Evolutionary conservation across 2,329 filamentous ascomycete species (phyloP).

Genomic region (Cordyceps cateniannulata): DNA sequence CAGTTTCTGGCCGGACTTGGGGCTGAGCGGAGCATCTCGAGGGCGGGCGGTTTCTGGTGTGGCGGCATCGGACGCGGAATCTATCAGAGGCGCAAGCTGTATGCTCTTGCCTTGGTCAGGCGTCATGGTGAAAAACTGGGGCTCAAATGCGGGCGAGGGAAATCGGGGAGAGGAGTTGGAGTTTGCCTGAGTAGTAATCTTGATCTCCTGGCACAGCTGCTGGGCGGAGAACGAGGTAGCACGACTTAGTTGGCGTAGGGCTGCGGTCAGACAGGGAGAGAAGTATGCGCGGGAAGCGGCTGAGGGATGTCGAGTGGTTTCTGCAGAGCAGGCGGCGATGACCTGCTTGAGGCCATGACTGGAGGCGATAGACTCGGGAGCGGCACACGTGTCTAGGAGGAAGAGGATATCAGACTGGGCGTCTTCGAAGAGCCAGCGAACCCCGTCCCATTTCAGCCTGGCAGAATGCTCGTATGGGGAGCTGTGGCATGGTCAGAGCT

Average conservation of each 20-base stretch:
- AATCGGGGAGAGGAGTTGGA: conserved; percentile 35
- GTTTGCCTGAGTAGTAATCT: conserved; percentile 32
- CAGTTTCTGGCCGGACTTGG: conserved; percentile 45
- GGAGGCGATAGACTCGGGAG: conserved; percentile 43
- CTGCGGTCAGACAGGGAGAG: conserved; percentile 49
- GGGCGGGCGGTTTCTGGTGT: not conserved
- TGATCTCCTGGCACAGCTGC: conserved; percentile 50
- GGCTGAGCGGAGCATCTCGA: conserved; percentile 34
- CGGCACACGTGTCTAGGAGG: conserved; percentile 54
- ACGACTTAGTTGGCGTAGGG: conserved; percentile 47
- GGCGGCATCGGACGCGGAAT: not conserved
- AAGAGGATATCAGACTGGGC: conserved; percentile 57
- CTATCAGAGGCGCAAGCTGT: conserved; percentile 42
- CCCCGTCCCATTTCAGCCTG: conserved; percentile 57
- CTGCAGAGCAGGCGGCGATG: conserved; percentile 51
- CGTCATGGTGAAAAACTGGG: conserved; percentile 47
- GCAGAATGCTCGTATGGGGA: conserved; percentile 46
- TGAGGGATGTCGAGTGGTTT: conserved; percentile 26
- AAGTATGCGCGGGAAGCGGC: conserved; percentile 44
- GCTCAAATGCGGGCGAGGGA: conserved; percentile 15
- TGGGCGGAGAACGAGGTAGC: conserved; percentile 49
- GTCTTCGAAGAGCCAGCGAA: conserved; percentile 57
- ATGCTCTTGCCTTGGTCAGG: conserved; percentile 47
- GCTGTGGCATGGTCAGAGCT: conserved; percentile 44
- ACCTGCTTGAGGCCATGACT: conserved; percentile 55